phyloP scores from a whole-genome alignment of 305 asterid genomes.

The Lippia alba region DNA sequence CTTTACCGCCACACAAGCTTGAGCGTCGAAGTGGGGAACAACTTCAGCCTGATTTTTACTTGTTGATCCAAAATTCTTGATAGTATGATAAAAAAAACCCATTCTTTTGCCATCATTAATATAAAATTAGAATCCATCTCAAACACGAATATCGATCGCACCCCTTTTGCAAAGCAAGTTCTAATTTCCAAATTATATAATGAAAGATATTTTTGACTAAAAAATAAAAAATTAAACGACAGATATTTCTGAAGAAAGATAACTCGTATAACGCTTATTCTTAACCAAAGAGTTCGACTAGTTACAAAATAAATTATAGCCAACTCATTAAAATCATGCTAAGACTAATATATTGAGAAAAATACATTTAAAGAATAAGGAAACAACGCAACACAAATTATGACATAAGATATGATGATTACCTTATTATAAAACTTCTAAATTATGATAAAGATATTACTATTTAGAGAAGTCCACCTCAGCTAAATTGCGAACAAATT shows the following conservation, averaged over 20 bases:
- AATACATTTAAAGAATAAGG: neutral
- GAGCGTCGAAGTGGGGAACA: too few relatives aligned
- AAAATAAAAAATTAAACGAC: neutral
- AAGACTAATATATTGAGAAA: neutral
- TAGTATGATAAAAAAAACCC: too few relatives aligned
- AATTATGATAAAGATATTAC: neutral
- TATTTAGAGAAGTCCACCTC: constrained; percentile 4
- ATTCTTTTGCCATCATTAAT: too few relatives aligned
- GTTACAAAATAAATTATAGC: neutral
- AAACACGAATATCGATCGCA: too few relatives aligned
- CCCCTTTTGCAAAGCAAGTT: too few relatives aligned
- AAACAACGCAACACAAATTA: neutral
- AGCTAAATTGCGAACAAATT: constrained; percentile 7
- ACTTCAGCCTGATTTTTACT: too few relatives aligned
- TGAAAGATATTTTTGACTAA: too few relatives aligned
- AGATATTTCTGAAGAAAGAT: neutral
- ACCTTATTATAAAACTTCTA: neutral
- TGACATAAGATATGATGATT: constrained; percentile 17
- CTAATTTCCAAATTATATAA: too few relatives aligned
- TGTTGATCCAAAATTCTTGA: too few relatives aligned
- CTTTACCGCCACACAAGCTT: too few relatives aligned
- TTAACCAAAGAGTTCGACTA: neutral
- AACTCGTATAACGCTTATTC: neutral
- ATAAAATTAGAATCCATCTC: too few relatives aligned
- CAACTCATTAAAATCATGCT: constrained; percentile 13